Evolutionary conservation across 2,329 filamentous ascomycete genomes (phyloP), one percentile per base, ranked within the genome.

Genomic region (Fusarium foetens): DNA sequence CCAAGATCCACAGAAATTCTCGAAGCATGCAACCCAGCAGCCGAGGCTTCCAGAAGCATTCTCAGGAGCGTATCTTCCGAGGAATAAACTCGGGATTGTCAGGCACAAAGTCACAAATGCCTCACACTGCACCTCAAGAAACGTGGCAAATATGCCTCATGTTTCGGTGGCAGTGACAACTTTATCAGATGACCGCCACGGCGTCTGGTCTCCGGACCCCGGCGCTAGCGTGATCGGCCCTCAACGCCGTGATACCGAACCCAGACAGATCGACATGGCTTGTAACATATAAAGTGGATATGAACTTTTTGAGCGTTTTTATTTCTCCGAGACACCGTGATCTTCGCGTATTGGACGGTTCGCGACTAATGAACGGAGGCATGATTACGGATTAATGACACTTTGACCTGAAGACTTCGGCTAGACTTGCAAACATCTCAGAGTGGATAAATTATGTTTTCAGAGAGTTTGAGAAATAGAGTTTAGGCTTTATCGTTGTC

Each of bases 191-290:
- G n/a, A 42, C 38, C 27, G 21, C 45, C 41, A 33, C 46, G 61
- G 46, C n/a, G 12, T 7, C n/a, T 10, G 6, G 48, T 39, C 58
- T 45, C 58, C 39, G 27, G 31, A 27, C 9, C 39, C 39, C 33
- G 57, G 19, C 64, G 64, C 66, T 68, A 68, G 58, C 58, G 58
- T 68, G 64, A 68, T 64, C 66, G 66, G 65, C 35, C 6, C 45
- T 16, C 10, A 57, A 68, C 42, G 41, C 66, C 66, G 65, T 63
- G 64, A 68, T 55, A 68, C 66, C 66, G 66, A 68, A 68, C 64
- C 64, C n/a, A 58, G 64, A 29, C 27, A 19, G 66, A 68, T 68
- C 66, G 48, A 36, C 58, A 51, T 59, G 48, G 38, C 10, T 9
- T 42, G 31, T 33, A 25, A 39, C 39, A n/a, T 43, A 31, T 13